A percentile compares a stretch with the other conserved stretches of the same genome.
Conservation (phyloP, 345 rosid genomes). For the Kernera saxatilis region DNA sequence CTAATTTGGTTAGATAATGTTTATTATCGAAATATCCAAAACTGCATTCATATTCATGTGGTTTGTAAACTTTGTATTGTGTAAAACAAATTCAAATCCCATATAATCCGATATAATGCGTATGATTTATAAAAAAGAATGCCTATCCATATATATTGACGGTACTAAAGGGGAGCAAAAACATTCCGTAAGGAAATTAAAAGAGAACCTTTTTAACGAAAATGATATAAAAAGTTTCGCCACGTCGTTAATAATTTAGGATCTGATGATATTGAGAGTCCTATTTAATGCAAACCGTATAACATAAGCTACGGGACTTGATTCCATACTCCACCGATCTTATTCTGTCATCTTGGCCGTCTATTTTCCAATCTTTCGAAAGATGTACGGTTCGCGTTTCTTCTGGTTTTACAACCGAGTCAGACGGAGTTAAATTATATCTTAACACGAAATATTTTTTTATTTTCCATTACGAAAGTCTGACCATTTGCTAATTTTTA, state of each 20-base stretch:
- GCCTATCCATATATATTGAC: too few relatives aligned
- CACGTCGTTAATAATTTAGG: slow-evolving; percentile 12
- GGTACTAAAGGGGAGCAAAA: background rate
- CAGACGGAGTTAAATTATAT: slow-evolving; percentile 14
- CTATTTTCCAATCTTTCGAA: background rate
- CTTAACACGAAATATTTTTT: slow-evolving; percentile 8
- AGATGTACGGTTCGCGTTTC: background rate
- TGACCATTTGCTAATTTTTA: slow-evolving; percentile 10
- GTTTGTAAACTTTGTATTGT: too few relatives aligned
- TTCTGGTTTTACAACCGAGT: slow-evolving; percentile 22
- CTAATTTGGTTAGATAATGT: too few relatives aligned
- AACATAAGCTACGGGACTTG: slow-evolving; percentile 20
- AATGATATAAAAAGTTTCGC: background rate
- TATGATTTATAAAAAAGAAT: too few relatives aligned
- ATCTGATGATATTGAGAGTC: slow-evolving; percentile 28
- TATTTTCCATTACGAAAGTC: slow-evolving; percentile 3
- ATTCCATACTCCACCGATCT: slow-evolving; percentile 20
- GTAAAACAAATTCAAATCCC: too few relatives aligned
- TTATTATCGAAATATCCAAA: background rate
- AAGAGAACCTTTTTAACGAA: background rate
- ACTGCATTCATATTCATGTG: background rate
- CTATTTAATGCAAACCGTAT: slow-evolving; percentile 29
- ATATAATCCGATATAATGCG: too few relatives aligned
- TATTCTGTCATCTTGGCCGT: slow-evolving; percentile 19
- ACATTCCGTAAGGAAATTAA: background rate